Percentiles rank a stretch among this genome's conserved stretches.
phyloP scores from a whole-genome alignment of 2,329 filamentous ascomycete genomes.

The Periconia sp. region DNA sequence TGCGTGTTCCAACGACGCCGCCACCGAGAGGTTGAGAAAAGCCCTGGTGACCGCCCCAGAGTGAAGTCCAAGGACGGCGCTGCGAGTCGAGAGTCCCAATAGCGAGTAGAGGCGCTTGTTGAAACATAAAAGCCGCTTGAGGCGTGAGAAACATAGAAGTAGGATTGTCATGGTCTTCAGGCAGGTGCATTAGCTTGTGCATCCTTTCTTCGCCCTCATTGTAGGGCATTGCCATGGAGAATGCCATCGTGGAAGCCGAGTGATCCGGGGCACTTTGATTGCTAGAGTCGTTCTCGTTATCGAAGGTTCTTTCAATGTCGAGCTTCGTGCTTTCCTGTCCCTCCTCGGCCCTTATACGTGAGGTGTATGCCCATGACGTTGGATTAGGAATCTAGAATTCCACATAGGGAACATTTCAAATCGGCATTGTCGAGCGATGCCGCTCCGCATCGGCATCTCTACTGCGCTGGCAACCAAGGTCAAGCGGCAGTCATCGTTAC shows the following conservation, averaged over 20 bases:
- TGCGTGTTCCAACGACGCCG: conserved; percentile 68
- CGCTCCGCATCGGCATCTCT: background rate
- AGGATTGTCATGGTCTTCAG: conserved; percentile 68
- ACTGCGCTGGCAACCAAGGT: background rate
- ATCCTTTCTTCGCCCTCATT: conserved; percentile 72
- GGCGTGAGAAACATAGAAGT: conserved; percentile 68
- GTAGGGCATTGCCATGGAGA: conserved; percentile 58
- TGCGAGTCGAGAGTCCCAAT: conserved; percentile 73
- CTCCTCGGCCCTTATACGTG: too few relatives aligned
- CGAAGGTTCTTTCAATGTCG: too few relatives aligned
- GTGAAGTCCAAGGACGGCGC: conserved; percentile 74
- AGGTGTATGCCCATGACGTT: too few relatives aligned
- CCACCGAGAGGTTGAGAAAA: conserved; percentile 69
- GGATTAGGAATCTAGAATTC: too few relatives aligned
- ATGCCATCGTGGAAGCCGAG: conserved; percentile 50
- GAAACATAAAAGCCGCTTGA: conserved; percentile 66
- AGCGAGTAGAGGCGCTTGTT: conserved; percentile 70
- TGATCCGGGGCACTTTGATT: too few relatives aligned
- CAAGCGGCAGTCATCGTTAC: too few relatives aligned
- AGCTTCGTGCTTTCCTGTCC: too few relatives aligned
- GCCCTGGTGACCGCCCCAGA: conserved; percentile 77
- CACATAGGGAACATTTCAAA: too few relatives aligned
- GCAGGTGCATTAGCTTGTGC: conserved; percentile 66
- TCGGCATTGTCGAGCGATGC: too few relatives aligned
- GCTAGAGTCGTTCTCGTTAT: background rate